Conservation (phyloP, 495 filamentous ascomycete genomes). For the Neurospora africana region DNA sequence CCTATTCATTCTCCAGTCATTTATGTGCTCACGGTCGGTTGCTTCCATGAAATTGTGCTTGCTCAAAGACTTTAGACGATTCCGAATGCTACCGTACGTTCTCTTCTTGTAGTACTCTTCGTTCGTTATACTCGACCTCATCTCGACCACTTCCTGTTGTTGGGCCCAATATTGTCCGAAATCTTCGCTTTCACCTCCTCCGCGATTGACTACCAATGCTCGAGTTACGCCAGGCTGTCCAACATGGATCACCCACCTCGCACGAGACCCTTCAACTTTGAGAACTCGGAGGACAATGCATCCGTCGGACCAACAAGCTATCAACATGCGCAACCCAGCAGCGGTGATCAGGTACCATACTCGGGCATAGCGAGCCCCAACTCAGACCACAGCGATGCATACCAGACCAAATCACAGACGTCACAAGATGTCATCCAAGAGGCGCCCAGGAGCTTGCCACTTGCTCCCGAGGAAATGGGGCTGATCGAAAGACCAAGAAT, state of each 20-base stretch:
- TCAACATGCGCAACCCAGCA: not conserved
- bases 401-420: not conserved
- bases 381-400: not conserved
- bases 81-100: not conserved
- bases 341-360: not conserved
- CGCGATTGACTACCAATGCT: not conserved
- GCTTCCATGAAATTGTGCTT: not conserved
- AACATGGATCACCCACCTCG: not conserved
- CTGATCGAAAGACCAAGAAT: slow-evolving; percentile 1
- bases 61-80: not conserved
- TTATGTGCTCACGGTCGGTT: not conserved
- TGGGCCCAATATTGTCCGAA: not conserved
- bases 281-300: not conserved
- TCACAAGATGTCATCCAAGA: not conserved
- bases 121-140: not conserved
- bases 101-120: not conserved
- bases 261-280: not conserved
- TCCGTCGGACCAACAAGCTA: not conserved
- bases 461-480: not conserved
- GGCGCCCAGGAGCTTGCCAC: not conserved
- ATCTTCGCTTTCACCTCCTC: not conserved
- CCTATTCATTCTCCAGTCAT: not conserved
- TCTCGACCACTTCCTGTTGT: not conserved
- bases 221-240: not conserved
- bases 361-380: not conserved